phyloP scores from a whole-genome alignment of 208 protist genomes.

The Crithidia bombi region DNA sequence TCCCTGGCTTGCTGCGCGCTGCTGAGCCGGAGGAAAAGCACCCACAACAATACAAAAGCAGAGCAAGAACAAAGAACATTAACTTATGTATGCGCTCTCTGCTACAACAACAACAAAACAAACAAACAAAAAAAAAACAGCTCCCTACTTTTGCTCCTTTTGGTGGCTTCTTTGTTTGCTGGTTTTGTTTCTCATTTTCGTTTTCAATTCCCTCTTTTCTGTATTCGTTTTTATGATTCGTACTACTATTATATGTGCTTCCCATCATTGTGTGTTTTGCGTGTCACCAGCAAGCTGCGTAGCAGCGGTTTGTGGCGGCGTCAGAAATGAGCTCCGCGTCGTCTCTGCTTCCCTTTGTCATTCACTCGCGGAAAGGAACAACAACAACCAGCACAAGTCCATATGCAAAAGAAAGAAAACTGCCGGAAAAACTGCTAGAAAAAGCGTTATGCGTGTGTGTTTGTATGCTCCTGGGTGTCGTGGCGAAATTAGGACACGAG shows the following conservation, averaged over 20 bases:
- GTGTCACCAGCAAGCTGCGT: too few relatives aligned
- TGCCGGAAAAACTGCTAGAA: background rate
- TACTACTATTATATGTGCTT: background rate
- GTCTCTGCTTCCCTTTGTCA: background rate
- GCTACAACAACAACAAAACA: background rate
- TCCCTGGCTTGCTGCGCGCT: too few relatives aligned
- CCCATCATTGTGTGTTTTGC: background rate
- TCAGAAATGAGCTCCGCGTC: background rate
- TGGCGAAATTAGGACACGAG: background rate
- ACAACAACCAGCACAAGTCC: too few relatives aligned
- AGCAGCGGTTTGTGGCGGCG: too few relatives aligned
- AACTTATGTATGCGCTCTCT: too few relatives aligned
- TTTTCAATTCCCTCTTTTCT: background rate
- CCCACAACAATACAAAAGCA: too few relatives aligned
- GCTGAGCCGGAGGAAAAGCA: too few relatives aligned
- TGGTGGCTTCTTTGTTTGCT: conserved; percentile 7
- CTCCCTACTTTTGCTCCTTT: conserved; percentile 5
- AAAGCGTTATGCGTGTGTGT: too few relatives aligned
- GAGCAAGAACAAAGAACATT: too few relatives aligned
- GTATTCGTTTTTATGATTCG: background rate
- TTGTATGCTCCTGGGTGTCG: background rate
- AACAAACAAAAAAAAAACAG: background rate
- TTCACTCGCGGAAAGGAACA: too few relatives aligned
- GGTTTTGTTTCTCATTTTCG: conserved; percentile 5
- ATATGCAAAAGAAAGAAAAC: background rate